phyloP scores from a whole-genome alignment of 2,329 filamentous ascomycete species.

The Atkinsonella texensis region DNA sequence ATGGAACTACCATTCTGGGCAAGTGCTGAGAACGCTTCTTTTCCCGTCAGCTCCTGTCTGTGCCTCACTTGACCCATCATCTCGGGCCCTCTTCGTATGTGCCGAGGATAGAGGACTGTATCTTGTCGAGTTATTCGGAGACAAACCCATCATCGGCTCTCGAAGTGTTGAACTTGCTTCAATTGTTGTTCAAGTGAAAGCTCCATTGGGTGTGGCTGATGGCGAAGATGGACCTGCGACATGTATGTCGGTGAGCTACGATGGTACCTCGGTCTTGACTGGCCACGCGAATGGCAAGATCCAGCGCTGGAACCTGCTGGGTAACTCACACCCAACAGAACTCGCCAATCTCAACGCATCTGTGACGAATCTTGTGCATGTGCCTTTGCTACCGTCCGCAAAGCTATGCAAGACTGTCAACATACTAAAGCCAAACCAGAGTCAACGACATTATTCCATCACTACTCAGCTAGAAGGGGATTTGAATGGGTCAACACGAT shows the following conservation, averaged over 20 bases:
- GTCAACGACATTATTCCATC: slow-evolving; percentile 51
- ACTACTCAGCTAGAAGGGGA: slow-evolving; percentile 48
- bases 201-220: slow-evolving; percentile 44
- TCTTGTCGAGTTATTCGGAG: slow-evolving; percentile 58
- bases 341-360: slow-evolving; percentile 65
- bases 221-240: slow-evolving; percentile 51
- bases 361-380: slow-evolving; percentile 69
- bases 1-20: slow-evolving; percentile 82
- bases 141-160: slow-evolving; percentile 42
- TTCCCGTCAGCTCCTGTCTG: slow-evolving; percentile 63
- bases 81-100: slow-evolving; percentile 70
- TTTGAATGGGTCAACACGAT: slow-evolving; percentile 26
- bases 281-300: slow-evolving; percentile 74
- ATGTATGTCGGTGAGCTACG: slow-evolving; percentile 65
- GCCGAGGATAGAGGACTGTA: slow-evolving; percentile 74
- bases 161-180: slow-evolving; percentile 39
- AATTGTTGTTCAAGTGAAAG: slow-evolving; percentile 43
- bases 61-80: slow-evolving; percentile 66
- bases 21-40: slow-evolving; percentile 68
- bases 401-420: slow-evolving; percentile 38
- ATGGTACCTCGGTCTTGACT: slow-evolving; percentile 67
- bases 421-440: slow-evolving; percentile 71
- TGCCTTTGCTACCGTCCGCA: slow-evolving; percentile 42
- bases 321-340: slow-evolving; percentile 53
- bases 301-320: slow-evolving; percentile 66